Evolutionary conservation across 2,329 filamentous ascomycete genomes (phyloP).

Genomic region (Anisogramma anomala): DNA sequence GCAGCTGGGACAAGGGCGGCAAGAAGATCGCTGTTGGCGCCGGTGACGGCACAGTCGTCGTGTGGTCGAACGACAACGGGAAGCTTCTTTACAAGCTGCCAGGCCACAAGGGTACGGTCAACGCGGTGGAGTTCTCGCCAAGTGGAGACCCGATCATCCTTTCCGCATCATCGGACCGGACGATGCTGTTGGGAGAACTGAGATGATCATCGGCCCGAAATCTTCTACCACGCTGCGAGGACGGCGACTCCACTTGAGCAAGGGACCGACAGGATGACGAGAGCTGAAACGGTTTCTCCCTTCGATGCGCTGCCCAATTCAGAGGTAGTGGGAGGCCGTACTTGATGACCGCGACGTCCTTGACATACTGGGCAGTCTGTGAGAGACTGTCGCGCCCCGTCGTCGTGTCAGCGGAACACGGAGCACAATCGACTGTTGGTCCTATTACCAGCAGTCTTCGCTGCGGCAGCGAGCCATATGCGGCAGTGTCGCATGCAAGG

Average conservation of each 20-base stretch:
- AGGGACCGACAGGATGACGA: not conserved
- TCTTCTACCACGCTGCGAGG: too few relatives aligned
- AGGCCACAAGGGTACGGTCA: constrained; percentile 89
- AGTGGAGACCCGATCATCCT: constrained; percentile 75
- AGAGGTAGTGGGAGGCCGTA: too few relatives aligned
- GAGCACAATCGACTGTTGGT: not conserved
- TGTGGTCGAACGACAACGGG: constrained; percentile 82
- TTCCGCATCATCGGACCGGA: constrained; percentile 82
- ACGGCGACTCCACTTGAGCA: not conserved
- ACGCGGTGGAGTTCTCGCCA: constrained; percentile 85
- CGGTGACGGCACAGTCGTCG: constrained; percentile 78
- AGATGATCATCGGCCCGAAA: constrained; percentile 38
- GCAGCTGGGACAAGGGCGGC: constrained; percentile 79
- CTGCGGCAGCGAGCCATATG: too few relatives aligned
- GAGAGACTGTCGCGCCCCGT: not conserved
- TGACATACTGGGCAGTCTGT: not conserved
- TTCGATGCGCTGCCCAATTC: not conserved
- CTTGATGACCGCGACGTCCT: too few relatives aligned
- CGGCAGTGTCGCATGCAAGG: too few relatives aligned
- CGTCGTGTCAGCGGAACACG: not conserved
- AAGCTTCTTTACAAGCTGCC: constrained; percentile 92
- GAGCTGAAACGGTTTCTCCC: not conserved
- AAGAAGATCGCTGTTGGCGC: constrained; percentile 82
- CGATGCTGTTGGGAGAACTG: constrained; percentile 71
- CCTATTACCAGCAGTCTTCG: not conserved